Percentiles rank a stretch among this genome's conserved stretches.
Evolutionary conservation across 2,329 filamentous ascomycete species (phyloP).

Genomic region (Cephalotrichum gorgonifer): DNA sequence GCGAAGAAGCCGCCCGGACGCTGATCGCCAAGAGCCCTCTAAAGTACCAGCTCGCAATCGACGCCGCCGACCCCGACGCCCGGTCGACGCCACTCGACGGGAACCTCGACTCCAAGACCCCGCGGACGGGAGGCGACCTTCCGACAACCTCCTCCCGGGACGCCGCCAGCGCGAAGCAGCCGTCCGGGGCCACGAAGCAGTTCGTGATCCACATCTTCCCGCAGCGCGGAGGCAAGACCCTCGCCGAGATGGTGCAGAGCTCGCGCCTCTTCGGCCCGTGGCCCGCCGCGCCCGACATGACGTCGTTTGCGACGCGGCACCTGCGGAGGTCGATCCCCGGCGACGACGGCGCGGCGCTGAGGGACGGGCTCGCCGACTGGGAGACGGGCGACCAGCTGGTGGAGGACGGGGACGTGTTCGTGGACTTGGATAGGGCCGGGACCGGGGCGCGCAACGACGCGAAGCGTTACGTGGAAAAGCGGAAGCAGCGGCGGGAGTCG

Average conservation of each 20-base stretch:
- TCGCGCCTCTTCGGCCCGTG: constrained; percentile 29
- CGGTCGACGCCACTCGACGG: constrained; percentile 10
- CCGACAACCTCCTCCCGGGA: too few species aligned
- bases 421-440: too few species aligned
- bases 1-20: constrained; percentile 22
- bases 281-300: constrained; percentile 21
- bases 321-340: constrained; percentile 28
- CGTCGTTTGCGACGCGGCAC: constrained; percentile 24
- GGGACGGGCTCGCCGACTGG: constrained; percentile 34
- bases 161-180: background rate
- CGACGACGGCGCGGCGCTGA: constrained; percentile 20
- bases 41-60: constrained; percentile 28
- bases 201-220: constrained; percentile 33
- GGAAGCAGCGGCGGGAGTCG: constrained; percentile 1
- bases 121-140: background rate
- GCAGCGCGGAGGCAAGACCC: constrained; percentile 24
- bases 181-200: constrained; percentile 9
- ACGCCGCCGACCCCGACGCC: background rate
- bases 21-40: constrained; percentile 37
- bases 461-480: background rate
- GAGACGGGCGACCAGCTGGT: constrained; percentile 16
- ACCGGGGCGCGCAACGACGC: constrained; percentile 4
- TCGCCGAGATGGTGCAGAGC: constrained; percentile 22
- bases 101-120: constrained; percentile 19
- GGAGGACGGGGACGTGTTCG: constrained; percentile 3